These are phyloP conservation scores for Fusarium musae DNA, from an alignment of 2,329 filamentous ascomycete species.

Conservation along the genomic window DNA sequence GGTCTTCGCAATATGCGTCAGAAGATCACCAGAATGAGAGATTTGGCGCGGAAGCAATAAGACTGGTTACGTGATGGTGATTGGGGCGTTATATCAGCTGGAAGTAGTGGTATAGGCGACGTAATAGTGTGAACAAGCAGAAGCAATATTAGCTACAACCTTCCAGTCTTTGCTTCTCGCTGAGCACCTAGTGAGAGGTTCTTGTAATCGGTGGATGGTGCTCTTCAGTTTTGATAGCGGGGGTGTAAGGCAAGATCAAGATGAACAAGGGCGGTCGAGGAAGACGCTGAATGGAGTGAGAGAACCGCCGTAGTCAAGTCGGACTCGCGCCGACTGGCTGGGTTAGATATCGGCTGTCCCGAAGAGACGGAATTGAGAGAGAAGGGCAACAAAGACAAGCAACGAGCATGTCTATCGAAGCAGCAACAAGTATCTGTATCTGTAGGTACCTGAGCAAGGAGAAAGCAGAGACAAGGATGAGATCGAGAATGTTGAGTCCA, in stretches of 20 bases:
- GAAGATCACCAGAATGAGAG: conserved; percentile 39
- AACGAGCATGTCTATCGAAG: conserved; percentile 17
- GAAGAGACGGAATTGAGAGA: conserved; percentile 42
- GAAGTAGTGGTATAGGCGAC: conserved; percentile 23
- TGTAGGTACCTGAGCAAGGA: conserved; percentile 15
- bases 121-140: conserved; percentile 23
- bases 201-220: conserved; percentile 27
- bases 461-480: conserved; percentile 27
- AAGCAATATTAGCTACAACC: conserved; percentile 32
- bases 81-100: conserved; percentile 31
- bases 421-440: conserved; percentile 26
- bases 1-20: conserved; percentile 29
- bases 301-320: conserved; percentile 33
- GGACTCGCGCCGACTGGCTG: conserved; percentile 43
- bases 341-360: conserved; percentile 35
- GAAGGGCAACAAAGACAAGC: conserved; percentile 35
- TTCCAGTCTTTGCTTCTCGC: conserved; percentile 21
- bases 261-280: conserved; percentile 33
- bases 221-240: conserved; percentile 22
- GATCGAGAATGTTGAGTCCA: conserved; percentile 13
- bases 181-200: conserved; percentile 28
- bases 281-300: conserved; percentile 30
- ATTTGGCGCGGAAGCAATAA: conserved; percentile 41
- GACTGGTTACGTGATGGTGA: conserved; percentile 40
- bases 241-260: conserved; percentile 35